A percentile compares a stretch with the other conserved stretches of the same genome.
phyloP scores from a whole-genome alignment of 2,329 filamentous ascomycete species.

The Penicillium sp. region DNA sequence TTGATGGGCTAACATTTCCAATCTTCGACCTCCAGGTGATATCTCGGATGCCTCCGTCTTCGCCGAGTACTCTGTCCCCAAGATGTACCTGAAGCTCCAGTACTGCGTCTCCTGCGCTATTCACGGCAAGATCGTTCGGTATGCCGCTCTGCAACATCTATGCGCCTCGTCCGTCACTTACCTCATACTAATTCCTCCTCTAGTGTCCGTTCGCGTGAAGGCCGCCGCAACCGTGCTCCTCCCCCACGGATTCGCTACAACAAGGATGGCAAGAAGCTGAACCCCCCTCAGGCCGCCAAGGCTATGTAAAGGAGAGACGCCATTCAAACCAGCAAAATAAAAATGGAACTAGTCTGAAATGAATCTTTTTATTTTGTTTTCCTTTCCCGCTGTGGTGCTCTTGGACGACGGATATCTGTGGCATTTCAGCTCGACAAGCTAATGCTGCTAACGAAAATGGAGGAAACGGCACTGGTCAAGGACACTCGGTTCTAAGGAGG shows the following conservation, averaged over 20 bases:
- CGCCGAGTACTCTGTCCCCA: conserved; percentile 98
- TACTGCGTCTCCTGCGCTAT: conserved; percentile 99
- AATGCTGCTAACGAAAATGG: conserved; percentile 13
- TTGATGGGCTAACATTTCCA: conserved; percentile 1
- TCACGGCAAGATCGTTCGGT: conserved; percentile 99
- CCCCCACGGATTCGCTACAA: conserved; percentile 98
- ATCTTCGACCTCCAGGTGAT: conserved; percentile 70
- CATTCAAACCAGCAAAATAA: conserved; percentile 34
- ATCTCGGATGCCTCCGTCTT: conserved; percentile 99
- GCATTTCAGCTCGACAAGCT: conserved; percentile 8
- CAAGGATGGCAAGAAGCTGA: conserved; percentile 99
- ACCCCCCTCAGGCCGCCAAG: conserved; percentile 78
- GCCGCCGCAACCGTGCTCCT: conserved; percentile 98
- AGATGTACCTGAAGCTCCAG: conserved; percentile 99
- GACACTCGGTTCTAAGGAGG: background rate
- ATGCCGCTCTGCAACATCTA: conserved; percentile 52
- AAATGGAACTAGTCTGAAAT: conserved; percentile 40
- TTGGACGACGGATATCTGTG: conserved; percentile 21
- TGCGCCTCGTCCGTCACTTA: background rate
- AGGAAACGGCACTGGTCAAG: conserved; percentile 18
- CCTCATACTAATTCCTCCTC: conserved; percentile 10
- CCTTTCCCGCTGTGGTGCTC: conserved; percentile 32
- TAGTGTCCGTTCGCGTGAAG: conserved; percentile 95
- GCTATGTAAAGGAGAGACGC: conserved; percentile 45
- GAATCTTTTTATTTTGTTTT: conserved; percentile 40